Evolutionary conservation across 441 rosid genomes (phyloP).

Genomic region (Gossypium laxum): DNA sequence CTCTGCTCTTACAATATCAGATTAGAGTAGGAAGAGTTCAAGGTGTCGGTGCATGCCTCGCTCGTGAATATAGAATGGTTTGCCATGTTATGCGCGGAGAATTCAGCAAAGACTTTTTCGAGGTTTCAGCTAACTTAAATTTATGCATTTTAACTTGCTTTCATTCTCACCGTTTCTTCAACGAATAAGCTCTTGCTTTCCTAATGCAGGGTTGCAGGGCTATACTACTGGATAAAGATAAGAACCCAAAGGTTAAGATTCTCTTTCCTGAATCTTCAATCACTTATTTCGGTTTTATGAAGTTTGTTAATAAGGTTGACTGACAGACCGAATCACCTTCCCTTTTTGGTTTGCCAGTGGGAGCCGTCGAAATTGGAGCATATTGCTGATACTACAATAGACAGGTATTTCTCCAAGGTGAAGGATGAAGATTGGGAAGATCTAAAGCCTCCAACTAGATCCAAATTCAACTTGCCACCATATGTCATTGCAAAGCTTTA

Average conservation of each 20-base stretch:
- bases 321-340: neutral
- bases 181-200: neutral
- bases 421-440: constrained; percentile 61
- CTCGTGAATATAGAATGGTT: constrained; percentile 75
- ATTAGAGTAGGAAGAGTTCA: constrained; percentile 80
- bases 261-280: neutral
- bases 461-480: constrained; percentile 34
- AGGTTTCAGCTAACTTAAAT: constrained; percentile 34
- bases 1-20: constrained; percentile 30
- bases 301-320: neutral
- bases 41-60: constrained; percentile 67
- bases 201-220: constrained; percentile 86
- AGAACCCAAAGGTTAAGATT: constrained; percentile 59
- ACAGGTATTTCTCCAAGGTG: constrained; percentile 49
- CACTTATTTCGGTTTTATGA: neutral
- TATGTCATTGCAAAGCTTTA: constrained; percentile 55
- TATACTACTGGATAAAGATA: constrained; percentile 73
- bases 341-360: constrained; percentile 40
- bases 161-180: neutral
- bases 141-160: neutral
- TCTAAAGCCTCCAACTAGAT: constrained; percentile 49
- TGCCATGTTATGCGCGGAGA: constrained; percentile 69
- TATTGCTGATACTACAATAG: constrained; percentile 44
- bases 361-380: constrained; percentile 65
- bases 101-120: constrained; percentile 68